Base-by-base conservation (phyloP, 768 basidiomycete genomes). In the Omphalotus guepiniiformis region DNA sequence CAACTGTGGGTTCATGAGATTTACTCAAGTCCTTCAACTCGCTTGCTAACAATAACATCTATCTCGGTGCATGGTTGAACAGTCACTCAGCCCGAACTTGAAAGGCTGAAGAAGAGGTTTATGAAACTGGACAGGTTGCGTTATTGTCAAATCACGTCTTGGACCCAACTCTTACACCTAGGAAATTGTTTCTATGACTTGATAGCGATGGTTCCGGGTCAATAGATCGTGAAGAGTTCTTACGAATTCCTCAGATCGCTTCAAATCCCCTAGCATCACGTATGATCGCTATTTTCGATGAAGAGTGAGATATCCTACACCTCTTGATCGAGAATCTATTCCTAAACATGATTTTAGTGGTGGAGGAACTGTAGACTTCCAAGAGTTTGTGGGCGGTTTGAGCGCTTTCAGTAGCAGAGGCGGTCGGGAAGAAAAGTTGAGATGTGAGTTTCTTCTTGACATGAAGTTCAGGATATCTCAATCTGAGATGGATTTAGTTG, bases 271-370 rank as follows among this genome's bases (percentile, higher is more conserved):
- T 99, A 39, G 93, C 96, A 43, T 88, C 87, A 45, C 82, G 96
- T 49, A 93, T 99, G 93, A 98, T 99, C 60, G 96, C 96, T 42
- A 98, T 99, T 61, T 99, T 99, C 60, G 96, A 99, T 61, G 92
- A 97, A 69, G 94, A 98, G 95, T 98, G 58, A 68, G 92, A 81
- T n/a, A 34, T 25, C 25, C 21, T 43, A 23, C 13, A 34, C 35
- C 25, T n/a, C 19, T 19, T 22, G 12, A 11, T 21, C 18, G 18
- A 23, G 8, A 15, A 32, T 22, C 16, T 18, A 5, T 28, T n/a
- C 12, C 22, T 27, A 23, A 16, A 30, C n/a, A n/a, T 13, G 25
- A 3, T 22, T 25, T 46, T 58, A 98, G 96, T 65, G 96, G 96
- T 50, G 93, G 93, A 65, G 95, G 95, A 48, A 94, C 94, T 0